phyloP scores from a whole-genome alignment of 108 stramenopile genomes.

The Aurantiochytrium sp. region DNA sequence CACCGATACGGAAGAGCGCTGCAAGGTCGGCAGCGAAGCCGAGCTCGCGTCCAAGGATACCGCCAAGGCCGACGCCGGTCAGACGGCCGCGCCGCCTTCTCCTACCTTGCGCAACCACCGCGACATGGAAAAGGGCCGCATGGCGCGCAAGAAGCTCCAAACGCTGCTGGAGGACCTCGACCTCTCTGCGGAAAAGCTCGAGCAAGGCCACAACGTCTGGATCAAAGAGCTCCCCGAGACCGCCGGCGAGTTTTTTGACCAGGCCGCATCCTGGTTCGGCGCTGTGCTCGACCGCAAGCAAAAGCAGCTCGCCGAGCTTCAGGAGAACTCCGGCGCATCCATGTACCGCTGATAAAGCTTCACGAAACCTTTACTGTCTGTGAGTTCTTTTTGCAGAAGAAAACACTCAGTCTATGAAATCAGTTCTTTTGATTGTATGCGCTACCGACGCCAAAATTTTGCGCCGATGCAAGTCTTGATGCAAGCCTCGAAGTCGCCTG shows the following conservation, averaged over 20 bases:
- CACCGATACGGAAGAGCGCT: not conserved
- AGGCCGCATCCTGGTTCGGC: not conserved
- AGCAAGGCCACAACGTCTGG: not conserved
- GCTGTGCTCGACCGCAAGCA: not conserved
- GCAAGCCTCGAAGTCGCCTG: too few species aligned
- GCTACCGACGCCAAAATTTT: too few species aligned
- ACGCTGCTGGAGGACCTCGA: not conserved
- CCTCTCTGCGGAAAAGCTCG: not conserved
- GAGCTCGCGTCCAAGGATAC: not conserved
- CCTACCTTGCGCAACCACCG: not conserved
- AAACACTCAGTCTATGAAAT: too few species aligned
- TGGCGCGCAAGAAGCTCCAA: not conserved
- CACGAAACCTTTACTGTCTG: too few species aligned
- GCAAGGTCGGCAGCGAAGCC: not conserved
- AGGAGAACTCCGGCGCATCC: not conserved
- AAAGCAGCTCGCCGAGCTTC: not conserved
- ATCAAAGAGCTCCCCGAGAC: slow-evolving; percentile 2
- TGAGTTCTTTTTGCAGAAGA: too few species aligned
- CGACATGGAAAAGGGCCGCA: not conserved
- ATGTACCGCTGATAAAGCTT: not conserved
- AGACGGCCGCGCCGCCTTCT: not conserved
- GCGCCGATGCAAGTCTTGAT: too few species aligned
- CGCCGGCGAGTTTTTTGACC: not conserved
- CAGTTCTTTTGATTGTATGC: too few species aligned
- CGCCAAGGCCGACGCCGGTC: not conserved